Conservation (phyloP, 2,329 filamentous ascomycete genomes). For the Phyllosticta citrichinensis region DNA sequence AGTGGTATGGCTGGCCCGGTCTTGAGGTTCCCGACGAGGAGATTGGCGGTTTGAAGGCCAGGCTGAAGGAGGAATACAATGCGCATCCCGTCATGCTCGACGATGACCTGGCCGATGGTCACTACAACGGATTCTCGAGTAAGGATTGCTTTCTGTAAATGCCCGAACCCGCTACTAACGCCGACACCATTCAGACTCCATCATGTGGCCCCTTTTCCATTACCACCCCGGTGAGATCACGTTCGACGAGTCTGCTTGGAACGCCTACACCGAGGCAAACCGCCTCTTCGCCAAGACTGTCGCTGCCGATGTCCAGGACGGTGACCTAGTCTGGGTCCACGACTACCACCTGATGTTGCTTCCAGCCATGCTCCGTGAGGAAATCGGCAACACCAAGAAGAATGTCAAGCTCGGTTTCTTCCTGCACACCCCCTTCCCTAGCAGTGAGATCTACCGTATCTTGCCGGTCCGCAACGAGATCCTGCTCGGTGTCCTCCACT, state of each 20-base stretch:
- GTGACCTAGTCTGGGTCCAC: constrained; percentile 94
- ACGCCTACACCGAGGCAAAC: constrained; percentile 88
- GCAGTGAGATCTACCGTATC: constrained; percentile 93
- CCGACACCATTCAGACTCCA: constrained; percentile 59
- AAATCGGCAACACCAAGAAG: constrained; percentile 69
- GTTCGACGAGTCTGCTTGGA: constrained; percentile 92
- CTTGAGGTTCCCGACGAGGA: constrained; percentile 83
- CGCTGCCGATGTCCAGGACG: constrained; percentile 78
- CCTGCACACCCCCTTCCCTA: constrained; percentile 93
- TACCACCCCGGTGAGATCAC: constrained; percentile 98
- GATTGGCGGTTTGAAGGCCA: constrained; percentile 60
- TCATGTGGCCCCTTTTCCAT: constrained; percentile 97
- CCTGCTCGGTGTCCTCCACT: constrained; percentile 77
- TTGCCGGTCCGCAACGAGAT: constrained; percentile 85
- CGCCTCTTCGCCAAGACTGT: constrained; percentile 83
- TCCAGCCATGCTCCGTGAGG: constrained; percentile 87
- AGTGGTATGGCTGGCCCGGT: constrained; percentile 98
- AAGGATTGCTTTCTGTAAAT: constrained; percentile 25
- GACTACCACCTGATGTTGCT: constrained; percentile 98
- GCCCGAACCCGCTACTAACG: neutral
- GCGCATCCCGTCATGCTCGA: constrained; percentile 89
- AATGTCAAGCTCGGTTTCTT: constrained; percentile 99
- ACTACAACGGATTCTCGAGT: constrained; percentile 99
- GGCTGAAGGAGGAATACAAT: constrained; percentile 76
- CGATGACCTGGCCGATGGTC: constrained; percentile 83